Percentiles rank a stretch among this genome's conserved stretches.
Evolutionary conservation across 2,329 filamentous ascomycete genomes (phyloP).

Genomic region (Aspergillaceae sp.): DNA sequence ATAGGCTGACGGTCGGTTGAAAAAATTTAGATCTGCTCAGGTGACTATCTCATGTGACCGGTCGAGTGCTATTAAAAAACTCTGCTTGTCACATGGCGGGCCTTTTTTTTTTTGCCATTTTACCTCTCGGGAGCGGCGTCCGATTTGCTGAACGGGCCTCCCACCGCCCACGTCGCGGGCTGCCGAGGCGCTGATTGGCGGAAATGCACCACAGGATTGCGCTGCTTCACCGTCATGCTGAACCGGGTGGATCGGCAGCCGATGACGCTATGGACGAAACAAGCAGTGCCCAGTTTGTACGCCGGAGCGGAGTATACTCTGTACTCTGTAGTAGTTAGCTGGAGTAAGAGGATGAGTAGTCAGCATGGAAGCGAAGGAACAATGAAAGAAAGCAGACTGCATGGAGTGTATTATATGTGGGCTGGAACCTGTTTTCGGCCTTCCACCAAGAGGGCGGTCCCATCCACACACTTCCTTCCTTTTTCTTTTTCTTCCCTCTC

Average conservation of each 20-base stretch:
- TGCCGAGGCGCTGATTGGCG: constrained; percentile 23
- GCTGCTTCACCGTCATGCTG: constrained; percentile 16
- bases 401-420: no score
- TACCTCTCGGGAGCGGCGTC: constrained; percentile 12
- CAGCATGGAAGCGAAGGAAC: no score
- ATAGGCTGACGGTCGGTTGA: no score
- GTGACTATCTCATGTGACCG: background rate
- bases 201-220: constrained; percentile 8
- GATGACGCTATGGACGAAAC: background rate
- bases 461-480: background rate
- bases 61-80: constrained; percentile 7
- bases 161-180: constrained; percentile 8
- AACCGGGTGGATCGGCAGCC: constrained; percentile 9
- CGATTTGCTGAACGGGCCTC: constrained; percentile 5
- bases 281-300: no score
- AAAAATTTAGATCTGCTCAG: background rate
- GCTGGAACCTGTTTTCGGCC: no score
- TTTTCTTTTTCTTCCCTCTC: constrained; percentile 2
- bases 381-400: no score
- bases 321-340: no score
- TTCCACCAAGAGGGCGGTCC: no score
- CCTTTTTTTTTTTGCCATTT: background rate
- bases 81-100: constrained; percentile 25
- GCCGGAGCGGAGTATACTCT: no score
- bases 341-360: no score